A percentile compares a stretch with the other conserved stretches of the same genome.
These are phyloP conservation scores for Penicillium cataractarum DNA, from an alignment of 495 filamentous ascomycete species.

Conservation along the genomic window DNA sequence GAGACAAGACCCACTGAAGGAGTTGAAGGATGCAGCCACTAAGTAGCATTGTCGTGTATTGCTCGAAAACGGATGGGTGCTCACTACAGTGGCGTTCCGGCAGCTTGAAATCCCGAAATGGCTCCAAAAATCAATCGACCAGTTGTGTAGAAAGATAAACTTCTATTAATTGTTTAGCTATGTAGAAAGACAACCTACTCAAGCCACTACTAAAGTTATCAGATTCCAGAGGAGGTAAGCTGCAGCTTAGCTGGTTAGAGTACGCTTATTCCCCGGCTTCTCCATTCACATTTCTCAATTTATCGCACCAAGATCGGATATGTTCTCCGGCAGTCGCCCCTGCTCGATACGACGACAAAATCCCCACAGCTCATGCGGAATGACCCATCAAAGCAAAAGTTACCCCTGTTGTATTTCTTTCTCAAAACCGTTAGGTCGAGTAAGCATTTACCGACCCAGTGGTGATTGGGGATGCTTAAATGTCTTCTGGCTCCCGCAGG, in stretches of 20 bases:
- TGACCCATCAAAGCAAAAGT: background rate
- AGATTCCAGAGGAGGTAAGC: background rate
- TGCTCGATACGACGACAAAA: background rate
- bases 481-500: background rate
- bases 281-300: too few species aligned
- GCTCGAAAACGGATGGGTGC: background rate
- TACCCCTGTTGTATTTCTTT: background rate
- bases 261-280: background rate
- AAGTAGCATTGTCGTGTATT: background rate
- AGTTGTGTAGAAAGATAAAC: background rate
- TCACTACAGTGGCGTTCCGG: background rate
- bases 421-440: background rate
- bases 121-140: too few species aligned
- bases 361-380: background rate
- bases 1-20: background rate
- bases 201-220: too few species aligned
- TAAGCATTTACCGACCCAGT: background rate
- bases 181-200: background rate
- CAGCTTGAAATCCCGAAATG: background rate
- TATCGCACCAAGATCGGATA: too few species aligned
- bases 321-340: background rate
- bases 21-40: background rate
- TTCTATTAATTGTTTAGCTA: background rate
- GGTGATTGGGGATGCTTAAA: conserved; percentile 8
- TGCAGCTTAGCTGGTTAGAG: background rate